phyloP scores from a whole-genome alignment of 805 yeast genomes.

The Phaffomyces opuntiae region DNA sequence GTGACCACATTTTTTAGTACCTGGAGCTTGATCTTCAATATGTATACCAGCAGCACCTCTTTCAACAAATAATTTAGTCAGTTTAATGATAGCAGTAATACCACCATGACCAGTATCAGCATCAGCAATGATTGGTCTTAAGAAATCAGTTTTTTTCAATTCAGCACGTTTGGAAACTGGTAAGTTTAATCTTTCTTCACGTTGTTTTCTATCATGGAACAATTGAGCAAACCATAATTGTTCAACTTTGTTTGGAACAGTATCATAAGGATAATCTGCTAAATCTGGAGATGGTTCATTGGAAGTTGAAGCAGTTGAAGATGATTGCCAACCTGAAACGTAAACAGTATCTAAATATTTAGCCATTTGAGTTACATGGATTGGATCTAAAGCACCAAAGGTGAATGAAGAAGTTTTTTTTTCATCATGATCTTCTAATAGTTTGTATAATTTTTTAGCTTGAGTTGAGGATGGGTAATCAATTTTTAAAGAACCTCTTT shows the following conservation, averaged over 20 bases:
- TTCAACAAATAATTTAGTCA: constrained; percentile 93
- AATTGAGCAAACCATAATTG: constrained; percentile 95
- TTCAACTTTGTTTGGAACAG: constrained; percentile 97
- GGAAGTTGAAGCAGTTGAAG: constrained; percentile 94
- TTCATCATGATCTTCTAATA: constrained; percentile 65
- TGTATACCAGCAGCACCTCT: constrained; percentile 99
- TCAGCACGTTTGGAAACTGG: constrained; percentile 61
- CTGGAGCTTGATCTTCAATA: constrained; percentile 98
- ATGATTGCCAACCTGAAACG: constrained; percentile 98
- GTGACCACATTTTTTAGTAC: constrained; percentile 98
- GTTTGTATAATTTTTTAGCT: constrained; percentile 73
- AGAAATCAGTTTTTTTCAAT: constrained; percentile 72
- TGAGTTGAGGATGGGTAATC: constrained; percentile 71
- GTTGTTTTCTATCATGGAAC: constrained; percentile 96
- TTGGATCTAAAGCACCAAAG: constrained; percentile 94
- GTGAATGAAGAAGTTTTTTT: constrained; percentile 77
- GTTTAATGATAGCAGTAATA: constrained; percentile 89
- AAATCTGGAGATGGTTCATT: constrained; percentile 98
- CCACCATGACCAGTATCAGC: constrained; percentile 99
- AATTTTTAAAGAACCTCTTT: constrained; percentile 74
- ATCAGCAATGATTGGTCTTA: constrained; percentile 94
- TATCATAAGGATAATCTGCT: constrained; percentile 98
- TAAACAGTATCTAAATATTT: constrained; percentile 87
- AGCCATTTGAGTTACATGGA: constrained; percentile 95
- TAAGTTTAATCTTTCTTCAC: constrained; percentile 51